phyloP scores from a whole-genome alignment of 2,329 filamentous ascomycete genomes.

The Diaporthe vaccinii region DNA sequence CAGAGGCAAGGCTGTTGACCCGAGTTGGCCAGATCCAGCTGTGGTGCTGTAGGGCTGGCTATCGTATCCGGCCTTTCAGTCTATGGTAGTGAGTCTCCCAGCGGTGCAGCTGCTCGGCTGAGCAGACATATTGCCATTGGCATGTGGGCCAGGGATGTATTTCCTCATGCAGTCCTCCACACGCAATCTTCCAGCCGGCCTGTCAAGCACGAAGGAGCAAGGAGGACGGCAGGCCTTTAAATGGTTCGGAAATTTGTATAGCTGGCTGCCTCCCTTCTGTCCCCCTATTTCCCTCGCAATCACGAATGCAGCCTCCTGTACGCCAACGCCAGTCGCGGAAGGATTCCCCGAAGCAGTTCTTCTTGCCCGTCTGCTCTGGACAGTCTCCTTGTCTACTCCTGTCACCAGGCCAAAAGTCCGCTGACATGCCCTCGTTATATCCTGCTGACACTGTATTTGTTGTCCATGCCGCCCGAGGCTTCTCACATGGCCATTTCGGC shows the following conservation, averaged over 20 bases:
- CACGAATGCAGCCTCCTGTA: conserved; percentile 38
- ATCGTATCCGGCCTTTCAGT: background rate
- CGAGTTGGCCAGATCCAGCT: background rate
- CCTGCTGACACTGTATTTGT: background rate
- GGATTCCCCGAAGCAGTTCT: conserved; percentile 10
- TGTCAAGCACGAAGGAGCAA: background rate
- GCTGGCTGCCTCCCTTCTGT: conserved; percentile 13
- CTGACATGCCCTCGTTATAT: conserved; percentile 1
- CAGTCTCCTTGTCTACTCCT: conserved; percentile 6
- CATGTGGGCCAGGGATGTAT: no score
- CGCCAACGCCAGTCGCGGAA: conserved; percentile 39
- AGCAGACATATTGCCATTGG: background rate
- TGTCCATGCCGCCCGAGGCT: background rate
- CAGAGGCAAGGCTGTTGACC: background rate
- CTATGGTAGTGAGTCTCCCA: background rate
- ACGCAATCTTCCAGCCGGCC: background rate
- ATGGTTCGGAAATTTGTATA: conserved; percentile 36
- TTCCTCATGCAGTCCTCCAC: background rate
- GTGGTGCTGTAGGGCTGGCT: background rate
- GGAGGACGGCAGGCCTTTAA: background rate
- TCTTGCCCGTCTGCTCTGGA: conserved; percentile 10
- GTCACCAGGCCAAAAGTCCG: background rate
- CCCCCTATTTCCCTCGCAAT: conserved; percentile 18
- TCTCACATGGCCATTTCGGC: conserved; percentile 95
- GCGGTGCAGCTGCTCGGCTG: background rate